Evolutionary conservation across 495 filamentous ascomycete species (phyloP), one percentile per base, ranked within the genome.

Genomic region (Mytilinidion resinicola): DNA sequence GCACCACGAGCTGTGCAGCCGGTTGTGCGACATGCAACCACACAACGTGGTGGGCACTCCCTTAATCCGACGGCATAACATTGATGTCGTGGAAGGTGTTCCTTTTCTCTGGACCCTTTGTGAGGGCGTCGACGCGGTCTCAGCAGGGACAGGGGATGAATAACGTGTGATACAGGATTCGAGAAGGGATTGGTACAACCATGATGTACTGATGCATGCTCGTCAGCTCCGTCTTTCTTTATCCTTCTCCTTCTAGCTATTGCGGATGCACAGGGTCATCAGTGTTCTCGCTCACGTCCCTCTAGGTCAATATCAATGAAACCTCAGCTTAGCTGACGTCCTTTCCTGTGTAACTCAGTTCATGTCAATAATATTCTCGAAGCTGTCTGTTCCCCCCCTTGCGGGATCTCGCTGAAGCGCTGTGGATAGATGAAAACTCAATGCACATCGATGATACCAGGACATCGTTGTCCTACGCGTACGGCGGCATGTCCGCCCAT

Each of bases 1-100:
- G 46, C 46, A 49, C 46, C 17, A 49, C 46, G 46, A 49, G 46
- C 21, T 49, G 19, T 49, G 21, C 44, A 15, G 46, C 46, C 21
- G 9, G 46, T 25, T 30, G 46, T 49, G 46, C 14, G 15, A 49
- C 20, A 9, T 33, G 15, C 21, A 49, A 21, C 46, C 19, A 30
- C 46, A 25, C 46, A 49, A 49, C 46, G 46, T 49, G 46, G 46
- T 49, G 14, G 30, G 46, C 6, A 25, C 9, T 25, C 46, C 15
- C 17, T 49, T 49, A 49, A 49, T 25, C 17, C 46, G 21, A 30
- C 46, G 9, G 12, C 21, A 14, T 25, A 17, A 17, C 21, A 19
- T 33, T 49, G 33, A 20, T 49, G 46, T 49, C 20, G 46, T 30
- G 20, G 19, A 7, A 49, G 21, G 46, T 21, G 46, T 49, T 49